Base-by-base conservation (phyloP, 2,329 filamentous ascomycete genomes). In the Fusarium foetens region DNA sequence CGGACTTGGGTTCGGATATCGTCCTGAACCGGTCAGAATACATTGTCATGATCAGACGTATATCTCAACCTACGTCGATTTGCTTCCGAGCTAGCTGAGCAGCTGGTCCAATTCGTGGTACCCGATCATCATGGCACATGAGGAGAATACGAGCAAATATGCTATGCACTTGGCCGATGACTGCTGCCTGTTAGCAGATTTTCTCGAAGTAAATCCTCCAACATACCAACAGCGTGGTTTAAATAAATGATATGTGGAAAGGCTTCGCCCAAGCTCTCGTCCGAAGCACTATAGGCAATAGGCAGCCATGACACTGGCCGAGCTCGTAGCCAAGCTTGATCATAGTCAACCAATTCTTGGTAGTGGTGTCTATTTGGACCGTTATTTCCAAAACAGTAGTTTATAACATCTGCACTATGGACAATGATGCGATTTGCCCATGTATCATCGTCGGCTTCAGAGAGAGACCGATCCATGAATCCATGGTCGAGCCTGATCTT, bases 341-440 rank as follows among this genome's bases (percentile, higher is more conserved):
- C 83, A 63, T 85, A 86, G 10, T 82, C 78, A 16, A 84, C 78
- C 17, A 90, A 79, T 29, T 83, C 80, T 11, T 77, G 80, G 81
- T 87, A 89, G 25, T 79, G 72, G 5, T 68, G 63, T 39, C 76
- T 68, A 65, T 68, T 46, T 57, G 79, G 68, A 63, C 80, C 69
- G 75, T 76, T 70, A 27, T 84, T 80, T 4, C 85, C 84, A 71
- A 91, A 91, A 76, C 90, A 92, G 73, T 86, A 90, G 67, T 90
- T 88, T 21, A 92, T 80, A 2, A 91, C 87, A 68, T 91, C 88
- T n/a, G 89, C 89, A 59, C 89, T 89, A 72, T 90, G 87, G 6
- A 89, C 84, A 0, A 92, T 85, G 21, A 89, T 87, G 21, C 89
- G 84, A 76, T 91, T 90, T 4, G 89, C 86, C 88, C 88, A 90